Conservation (phyloP, 2,329 filamentous ascomycete genomes). For the Magnaporthiopsis poae region DNA sequence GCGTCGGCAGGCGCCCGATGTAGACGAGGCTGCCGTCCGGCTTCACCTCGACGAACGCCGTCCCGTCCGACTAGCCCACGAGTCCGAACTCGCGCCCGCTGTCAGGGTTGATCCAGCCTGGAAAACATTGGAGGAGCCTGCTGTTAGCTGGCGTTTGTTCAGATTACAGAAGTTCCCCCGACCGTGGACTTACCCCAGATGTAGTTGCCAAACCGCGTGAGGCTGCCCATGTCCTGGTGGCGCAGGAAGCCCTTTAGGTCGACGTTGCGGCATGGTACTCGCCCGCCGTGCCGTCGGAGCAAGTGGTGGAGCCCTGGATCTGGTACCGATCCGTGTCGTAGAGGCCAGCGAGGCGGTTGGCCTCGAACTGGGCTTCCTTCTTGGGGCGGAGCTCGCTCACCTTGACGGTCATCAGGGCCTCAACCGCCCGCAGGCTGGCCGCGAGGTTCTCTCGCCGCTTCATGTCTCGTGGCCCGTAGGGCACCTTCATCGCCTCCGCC, state of each 20-base stretch:
- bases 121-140: no score
- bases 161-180: no score
- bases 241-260: conserved; percentile 6
- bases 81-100: conserved; percentile 45
- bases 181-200: neutral
- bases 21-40: conserved; percentile 40
- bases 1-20: conserved; percentile 41
- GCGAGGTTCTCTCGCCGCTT: neutral
- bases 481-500: neutral
- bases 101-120: conserved; percentile 38
- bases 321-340: conserved; percentile 3
- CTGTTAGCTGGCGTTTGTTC: no score
- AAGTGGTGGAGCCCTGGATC: neutral
- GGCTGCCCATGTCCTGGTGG: conserved; percentile 5
- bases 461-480: neutral
- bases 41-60: conserved; percentile 44
- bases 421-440: neutral
- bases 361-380: neutral
- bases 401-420: neutral
- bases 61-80: conserved; percentile 43
- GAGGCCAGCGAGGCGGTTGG: neutral
- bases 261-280: conserved; percentile 7
- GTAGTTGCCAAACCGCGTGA: conserved; percentile 2
- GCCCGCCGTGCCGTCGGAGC: conserved; percentile 4
- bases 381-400: neutral